Evolutionary conservation across 805 yeast species (phyloP).

Genomic region (Ogataea naganishii): DNA sequence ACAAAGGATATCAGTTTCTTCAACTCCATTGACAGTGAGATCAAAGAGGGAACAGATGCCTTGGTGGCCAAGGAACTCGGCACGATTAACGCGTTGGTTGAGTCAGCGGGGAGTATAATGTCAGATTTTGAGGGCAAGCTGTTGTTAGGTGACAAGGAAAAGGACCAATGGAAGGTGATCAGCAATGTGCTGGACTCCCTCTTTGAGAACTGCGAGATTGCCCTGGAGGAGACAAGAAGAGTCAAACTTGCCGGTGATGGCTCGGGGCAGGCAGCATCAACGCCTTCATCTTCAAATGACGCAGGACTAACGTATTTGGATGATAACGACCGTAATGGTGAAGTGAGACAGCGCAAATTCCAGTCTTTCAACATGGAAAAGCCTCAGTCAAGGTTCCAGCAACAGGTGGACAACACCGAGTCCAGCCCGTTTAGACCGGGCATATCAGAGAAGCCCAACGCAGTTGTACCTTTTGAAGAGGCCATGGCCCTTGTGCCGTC

Average conservation of each 20-base stretch:
- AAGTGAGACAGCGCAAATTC: conserved; percentile 6
- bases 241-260: conserved; percentile 8
- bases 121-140: conserved; percentile 18
- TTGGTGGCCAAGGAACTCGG: conserved; percentile 34
- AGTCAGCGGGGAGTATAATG: conserved; percentile 11
- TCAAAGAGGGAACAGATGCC: conserved; percentile 30
- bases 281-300: conserved; percentile 2
- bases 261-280: neutral
- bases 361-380: conserved; percentile 31
- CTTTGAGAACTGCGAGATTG: conserved; percentile 70
- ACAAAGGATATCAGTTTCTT: conserved; percentile 78
- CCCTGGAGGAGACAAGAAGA: conserved; percentile 39
- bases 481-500: conserved; percentile 29
- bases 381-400: conserved; percentile 60
- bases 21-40: conserved; percentile 47
- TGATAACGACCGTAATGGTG: conserved; percentile 31
- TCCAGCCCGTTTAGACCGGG: conserved; percentile 70
- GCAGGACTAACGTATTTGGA: conserved; percentile 41
- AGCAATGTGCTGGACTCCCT: conserved; percentile 57
- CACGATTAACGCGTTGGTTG: conserved; percentile 36
- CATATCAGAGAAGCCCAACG: conserved; percentile 64
- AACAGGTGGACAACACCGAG: conserved; percentile 60
- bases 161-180: conserved; percentile 53
- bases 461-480: conserved; percentile 48
- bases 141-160: conserved; percentile 19